A percentile compares a stretch with the other conserved stretches of the same genome.
Conservation (phyloP, 1,139 yeast genomes). For the Debaryomyces fabryi region DNA sequence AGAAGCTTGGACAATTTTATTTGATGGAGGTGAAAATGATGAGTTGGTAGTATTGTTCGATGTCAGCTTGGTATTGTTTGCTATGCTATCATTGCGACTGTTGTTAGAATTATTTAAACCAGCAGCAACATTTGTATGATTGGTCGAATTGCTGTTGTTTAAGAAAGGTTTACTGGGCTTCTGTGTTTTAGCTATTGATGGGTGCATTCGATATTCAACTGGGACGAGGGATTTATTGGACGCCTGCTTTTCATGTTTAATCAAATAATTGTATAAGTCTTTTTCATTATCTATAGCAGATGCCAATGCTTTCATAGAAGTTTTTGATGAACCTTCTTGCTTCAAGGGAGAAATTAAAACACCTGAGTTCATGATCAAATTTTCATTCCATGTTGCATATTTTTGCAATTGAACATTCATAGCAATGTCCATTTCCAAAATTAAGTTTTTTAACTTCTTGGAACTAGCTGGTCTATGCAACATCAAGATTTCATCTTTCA, state of each 20-base stretch:
- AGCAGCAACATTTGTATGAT: slow-evolving; percentile 11
- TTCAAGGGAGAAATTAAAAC: slow-evolving; percentile 76
- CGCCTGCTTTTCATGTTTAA: slow-evolving; percentile 46
- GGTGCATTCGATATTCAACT: slow-evolving; percentile 78
- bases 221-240: slow-evolving; percentile 52
- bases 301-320: slow-evolving; percentile 76
- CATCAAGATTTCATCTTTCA: slow-evolving; percentile 72
- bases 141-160: slow-evolving; percentile 21
- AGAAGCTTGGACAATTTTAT: slow-evolving; percentile 3
- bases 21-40: slow-evolving; percentile 8
- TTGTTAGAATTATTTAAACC: background rate
- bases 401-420: slow-evolving; percentile 85
- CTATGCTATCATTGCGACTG: background rate
- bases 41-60: slow-evolving; percentile 1
- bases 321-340: slow-evolving; percentile 37
- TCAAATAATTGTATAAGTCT: slow-evolving; percentile 73
- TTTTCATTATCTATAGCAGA: slow-evolving; percentile 78
- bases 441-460: slow-evolving; percentile 71
- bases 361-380: slow-evolving; percentile 80
- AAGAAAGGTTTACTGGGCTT: slow-evolving; percentile 43
- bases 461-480: slow-evolving; percentile 79
- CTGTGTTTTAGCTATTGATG: slow-evolving; percentile 53
- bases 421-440: slow-evolving; percentile 87
- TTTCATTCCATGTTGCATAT: slow-evolving; percentile 86
- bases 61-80: background rate